Percentiles rank a stretch among this genome's conserved stretches.
Conservation (phyloP, 129 eudicot species). For the Flaveria trinervia region DNA sequence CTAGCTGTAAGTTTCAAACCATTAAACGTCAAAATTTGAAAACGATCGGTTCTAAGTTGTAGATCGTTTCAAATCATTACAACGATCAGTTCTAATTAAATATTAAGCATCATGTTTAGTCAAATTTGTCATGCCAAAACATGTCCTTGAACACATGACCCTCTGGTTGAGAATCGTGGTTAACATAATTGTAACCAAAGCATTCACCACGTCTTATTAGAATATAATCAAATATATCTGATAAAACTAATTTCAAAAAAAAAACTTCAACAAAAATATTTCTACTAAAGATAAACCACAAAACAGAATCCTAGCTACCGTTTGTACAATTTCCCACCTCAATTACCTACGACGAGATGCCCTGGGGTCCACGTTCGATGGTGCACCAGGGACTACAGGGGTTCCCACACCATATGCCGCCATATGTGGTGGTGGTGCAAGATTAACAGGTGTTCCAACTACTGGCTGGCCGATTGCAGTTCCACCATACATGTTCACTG, state of each 20-base stretch:
- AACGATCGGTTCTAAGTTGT: too few species aligned
- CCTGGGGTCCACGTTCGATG: constrained; percentile 48
- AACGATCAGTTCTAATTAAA: background rate
- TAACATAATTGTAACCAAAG: constrained; percentile 18
- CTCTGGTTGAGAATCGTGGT: constrained; percentile 25
- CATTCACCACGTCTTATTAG: constrained; percentile 30
- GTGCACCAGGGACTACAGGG: constrained; percentile 34
- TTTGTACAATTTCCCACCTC: constrained; percentile 34
- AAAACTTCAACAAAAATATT: constrained; percentile 24
- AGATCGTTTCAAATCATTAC: too few species aligned
- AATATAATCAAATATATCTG: constrained; percentile 11
- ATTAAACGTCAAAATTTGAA: too few species aligned
- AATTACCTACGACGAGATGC: constrained; percentile 34
- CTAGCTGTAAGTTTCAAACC: too few species aligned
- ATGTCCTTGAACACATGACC: background rate
- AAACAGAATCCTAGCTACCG: constrained; percentile 32
- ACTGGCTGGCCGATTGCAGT: constrained; percentile 82
- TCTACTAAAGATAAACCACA: constrained; percentile 36
- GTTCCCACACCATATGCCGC: constrained; percentile 64
- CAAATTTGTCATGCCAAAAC: too few species aligned
- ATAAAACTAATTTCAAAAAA: constrained; percentile 26
- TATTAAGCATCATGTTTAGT: background rate
- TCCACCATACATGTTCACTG: constrained; percentile 55
- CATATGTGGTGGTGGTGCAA: constrained; percentile 49
- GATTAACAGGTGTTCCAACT: constrained; percentile 76